Conservation (phyloP, 2,329 filamentous ascomycete genomes). For the Westerdykella ornata region DNA sequence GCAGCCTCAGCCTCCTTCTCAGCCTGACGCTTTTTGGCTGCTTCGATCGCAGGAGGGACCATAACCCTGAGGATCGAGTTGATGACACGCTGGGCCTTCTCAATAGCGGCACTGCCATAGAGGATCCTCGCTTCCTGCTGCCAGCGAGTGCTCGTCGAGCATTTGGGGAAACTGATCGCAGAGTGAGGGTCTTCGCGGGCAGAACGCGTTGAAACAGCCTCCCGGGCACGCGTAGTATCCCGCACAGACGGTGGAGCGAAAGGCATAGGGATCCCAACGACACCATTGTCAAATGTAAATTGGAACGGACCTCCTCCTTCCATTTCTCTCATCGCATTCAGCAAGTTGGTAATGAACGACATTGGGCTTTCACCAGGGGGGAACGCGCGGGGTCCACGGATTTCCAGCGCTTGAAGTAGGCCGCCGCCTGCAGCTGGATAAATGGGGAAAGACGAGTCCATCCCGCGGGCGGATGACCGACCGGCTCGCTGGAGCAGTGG, state of each 20-base stretch:
- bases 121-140: slow-evolving; percentile 83
- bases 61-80: slow-evolving; percentile 65
- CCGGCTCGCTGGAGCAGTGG: slow-evolving; percentile 68
- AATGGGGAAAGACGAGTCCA: slow-evolving; percentile 14
- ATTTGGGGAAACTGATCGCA: slow-evolving; percentile 66
- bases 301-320: slow-evolving; percentile 44
- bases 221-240: slow-evolving; percentile 27
- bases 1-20: slow-evolving; percentile 70
- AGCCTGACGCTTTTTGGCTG: slow-evolving; percentile 64
- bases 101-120: slow-evolving; percentile 62
- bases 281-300: slow-evolving; percentile 45
- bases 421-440: slow-evolving; percentile 39
- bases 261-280: slow-evolving; percentile 26
- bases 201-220: slow-evolving; percentile 27
- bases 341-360: slow-evolving; percentile 52
- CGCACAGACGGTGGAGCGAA: slow-evolving; percentile 26
- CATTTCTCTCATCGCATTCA: slow-evolving; percentile 47
- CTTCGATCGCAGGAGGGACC: slow-evolving; percentile 76
- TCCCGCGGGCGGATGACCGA: slow-evolving; percentile 21
- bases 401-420: slow-evolving; percentile 49
- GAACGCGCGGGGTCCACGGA: slow-evolving; percentile 41
- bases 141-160: slow-evolving; percentile 71
- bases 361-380: slow-evolving; percentile 45
- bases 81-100: slow-evolving; percentile 62
- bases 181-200: slow-evolving; percentile 58